phyloP scores from a whole-genome alignment of 169 alveolate species.

The Sarcocystis neurona region DNA sequence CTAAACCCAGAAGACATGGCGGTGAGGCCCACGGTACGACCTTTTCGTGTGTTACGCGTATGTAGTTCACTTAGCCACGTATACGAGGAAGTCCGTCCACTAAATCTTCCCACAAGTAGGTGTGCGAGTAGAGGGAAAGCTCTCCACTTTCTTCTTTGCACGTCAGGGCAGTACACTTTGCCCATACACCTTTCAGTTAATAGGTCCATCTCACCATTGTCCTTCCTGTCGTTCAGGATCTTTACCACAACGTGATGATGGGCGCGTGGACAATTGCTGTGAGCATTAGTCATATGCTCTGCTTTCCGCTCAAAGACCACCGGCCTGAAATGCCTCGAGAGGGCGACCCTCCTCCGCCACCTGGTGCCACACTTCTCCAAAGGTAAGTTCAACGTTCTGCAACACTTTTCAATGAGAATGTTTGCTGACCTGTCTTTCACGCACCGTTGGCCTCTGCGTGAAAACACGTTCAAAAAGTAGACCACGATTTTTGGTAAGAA shows the following conservation, averaged over 20 bases:
- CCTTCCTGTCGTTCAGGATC: slow-evolving; percentile 30
- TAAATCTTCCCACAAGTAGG: background rate
- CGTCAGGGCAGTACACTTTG: too few relatives aligned
- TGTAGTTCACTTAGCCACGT: background rate
- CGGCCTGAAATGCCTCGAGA: slow-evolving; percentile 16
- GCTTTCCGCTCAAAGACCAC: slow-evolving; percentile 49
- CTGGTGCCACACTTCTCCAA: background rate
- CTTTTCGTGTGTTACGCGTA: background rate
- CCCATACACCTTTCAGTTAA: background rate
- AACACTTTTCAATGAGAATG: too few relatives aligned
- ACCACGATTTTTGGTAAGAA: too few relatives aligned
- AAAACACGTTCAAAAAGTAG: too few relatives aligned
- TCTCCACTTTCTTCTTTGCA: background rate
- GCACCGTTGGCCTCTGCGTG: too few relatives aligned
- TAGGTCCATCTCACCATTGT: background rate
- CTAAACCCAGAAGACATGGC: slow-evolving; percentile 23
- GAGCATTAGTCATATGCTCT: slow-evolving; percentile 30
- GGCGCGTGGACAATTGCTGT: slow-evolving; percentile 25
- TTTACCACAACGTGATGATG: slow-evolving; percentile 51
- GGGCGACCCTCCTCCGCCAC: background rate
- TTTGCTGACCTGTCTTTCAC: too few relatives aligned
- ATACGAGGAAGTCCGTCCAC: background rate
- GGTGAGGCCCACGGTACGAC: background rate
- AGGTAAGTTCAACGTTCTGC: too few relatives aligned
- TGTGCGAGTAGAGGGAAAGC: background rate